Conservation (phyloP, 352 stramenopile genomes). For the Phytophthora niederhauseri region DNA sequence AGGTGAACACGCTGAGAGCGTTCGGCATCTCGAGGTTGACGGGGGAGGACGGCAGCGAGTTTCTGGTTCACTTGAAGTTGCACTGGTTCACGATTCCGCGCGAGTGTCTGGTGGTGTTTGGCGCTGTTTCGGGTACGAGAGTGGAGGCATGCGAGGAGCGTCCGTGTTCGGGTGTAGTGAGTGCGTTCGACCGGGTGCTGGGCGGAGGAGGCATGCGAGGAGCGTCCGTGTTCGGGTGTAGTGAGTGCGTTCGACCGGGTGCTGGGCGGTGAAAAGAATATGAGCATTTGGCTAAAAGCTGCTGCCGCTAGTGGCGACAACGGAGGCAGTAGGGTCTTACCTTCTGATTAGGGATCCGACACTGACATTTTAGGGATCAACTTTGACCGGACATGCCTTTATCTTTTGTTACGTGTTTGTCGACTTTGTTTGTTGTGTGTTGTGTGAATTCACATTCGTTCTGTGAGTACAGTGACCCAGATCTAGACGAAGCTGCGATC, state of each 20-base stretch:
- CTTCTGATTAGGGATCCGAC: background rate
- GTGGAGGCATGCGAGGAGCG: slow-evolving; percentile 16
- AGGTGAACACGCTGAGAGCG: slow-evolving; percentile 12
- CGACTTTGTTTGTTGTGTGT: background rate
- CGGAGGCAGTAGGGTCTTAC: too few relatives aligned
- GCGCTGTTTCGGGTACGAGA: background rate
- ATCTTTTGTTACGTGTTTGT: background rate
- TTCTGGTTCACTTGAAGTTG: slow-evolving; percentile 15
- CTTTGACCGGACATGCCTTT: background rate
- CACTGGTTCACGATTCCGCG: slow-evolving; percentile 17
- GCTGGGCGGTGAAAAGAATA: background rate
- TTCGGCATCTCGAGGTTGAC: slow-evolving; percentile 23
- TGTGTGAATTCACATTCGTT: background rate
- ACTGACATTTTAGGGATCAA: background rate
- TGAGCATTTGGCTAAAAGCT: too few relatives aligned
- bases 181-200: too few relatives aligned
- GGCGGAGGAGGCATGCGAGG: slow-evolving; percentile 10
- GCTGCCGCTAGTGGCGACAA: too few relatives aligned
- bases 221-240: background rate
- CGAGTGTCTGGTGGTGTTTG: slow-evolving; percentile 16
- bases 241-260: slow-evolving; percentile 12
- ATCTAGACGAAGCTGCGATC: background rate
- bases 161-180: background rate
- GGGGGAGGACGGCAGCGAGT: slow-evolving; percentile 12
- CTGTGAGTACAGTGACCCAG: background rate